These are phyloP conservation scores for Dipteronia sinensis DNA, from an alignment of 345 rosid genomes.

Conservation along the genomic window DNA sequence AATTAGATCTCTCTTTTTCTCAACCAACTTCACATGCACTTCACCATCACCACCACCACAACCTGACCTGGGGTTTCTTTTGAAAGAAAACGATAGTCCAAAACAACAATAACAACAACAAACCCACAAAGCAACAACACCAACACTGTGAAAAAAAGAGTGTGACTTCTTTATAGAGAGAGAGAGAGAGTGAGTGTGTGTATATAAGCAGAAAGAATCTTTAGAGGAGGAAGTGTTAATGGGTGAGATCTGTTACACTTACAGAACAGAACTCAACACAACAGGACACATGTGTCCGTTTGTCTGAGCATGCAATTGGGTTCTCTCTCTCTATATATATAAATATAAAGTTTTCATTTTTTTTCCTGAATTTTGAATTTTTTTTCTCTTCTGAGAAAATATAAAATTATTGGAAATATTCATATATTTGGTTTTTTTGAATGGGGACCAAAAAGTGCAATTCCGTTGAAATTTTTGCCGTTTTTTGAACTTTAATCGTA, in stretches of 20 bases:
- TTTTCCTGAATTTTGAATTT: not conserved
- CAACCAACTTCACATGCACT: conserved; percentile 62
- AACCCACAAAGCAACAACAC: conserved; percentile 18
- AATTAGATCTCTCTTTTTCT: conserved; percentile 21
- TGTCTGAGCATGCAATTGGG: conserved; percentile 33
- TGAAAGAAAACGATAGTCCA: conserved; percentile 43
- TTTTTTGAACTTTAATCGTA: not conserved
- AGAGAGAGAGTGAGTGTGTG: conserved; percentile 29
- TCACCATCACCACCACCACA: conserved; percentile 19
- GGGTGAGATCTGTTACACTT: conserved; percentile 24
- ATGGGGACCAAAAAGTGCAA: conserved; percentile 20
- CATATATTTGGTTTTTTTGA: not conserved
- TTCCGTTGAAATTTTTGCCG: conserved; percentile 1
- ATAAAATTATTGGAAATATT: not conserved
- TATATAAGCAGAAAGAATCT: conserved; percentile 31
- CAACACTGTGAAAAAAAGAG: conserved; percentile 2
- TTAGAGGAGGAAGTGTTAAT: conserved; percentile 11
- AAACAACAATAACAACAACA: not conserved
- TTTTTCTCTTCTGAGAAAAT: not conserved
- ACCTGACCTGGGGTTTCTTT: conserved; percentile 39
- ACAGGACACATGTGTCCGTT: conserved; percentile 34
- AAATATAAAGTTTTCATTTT: not conserved
- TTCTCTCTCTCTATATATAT: not conserved
- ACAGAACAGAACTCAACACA: conserved; percentile 6
- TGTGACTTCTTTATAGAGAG: conserved; percentile 10